Evolutionary conservation across 169 alveolate genomes (phyloP), one percentile per base, ranked within the genome.

Genomic region (Pseudocohnilembus persalinus): DNA sequence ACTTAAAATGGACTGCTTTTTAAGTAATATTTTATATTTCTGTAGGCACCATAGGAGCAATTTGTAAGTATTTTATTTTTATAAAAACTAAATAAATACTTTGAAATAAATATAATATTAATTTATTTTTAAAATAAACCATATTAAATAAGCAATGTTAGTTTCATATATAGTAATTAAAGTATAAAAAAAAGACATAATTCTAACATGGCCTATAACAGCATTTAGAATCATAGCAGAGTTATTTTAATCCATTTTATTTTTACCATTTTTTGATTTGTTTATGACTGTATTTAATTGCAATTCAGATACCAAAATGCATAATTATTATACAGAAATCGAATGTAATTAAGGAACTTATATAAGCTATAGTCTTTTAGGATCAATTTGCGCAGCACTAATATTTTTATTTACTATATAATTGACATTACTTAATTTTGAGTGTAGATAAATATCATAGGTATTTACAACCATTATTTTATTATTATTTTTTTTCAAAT

Each of bases 381-480:
- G 84, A 6, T 29, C 63, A 28, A 27, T 79, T 25, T 49, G 32
- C 49, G 31, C 76, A 6, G 26, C 49, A 25, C 16, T 79, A 49
- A 29, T 79, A n/a, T 29, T 79, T 27, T 28, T 79, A 34, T 79
- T 34, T 72, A 64, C 76, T 0, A n/a, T 30, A 0, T 29, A 49
- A 49, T n/a, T 79, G 76, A 79, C 76, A 16, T 29, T 79, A 79
- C 34, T 79, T 29, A 34, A 49, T 79, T 79, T 79, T 79, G 84
- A 79, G 29, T 79, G 84, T 64, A 79, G 84, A 64, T 33, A 34
- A 29, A 34, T 27, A 15, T 34, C 84, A 16, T 28, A 31, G n/a
- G 84, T 49, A 49, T 11, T 49, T 49, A n/a, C n/a, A n/a, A n/a
- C n/a, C n/a, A n/a, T n/a, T n/a, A n/a, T n/a, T n/a, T n/a, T n/a